Evolutionary conservation across 2,329 filamentous ascomycete genomes (phyloP).

Genomic region (Cladophialophora exuberans): DNA sequence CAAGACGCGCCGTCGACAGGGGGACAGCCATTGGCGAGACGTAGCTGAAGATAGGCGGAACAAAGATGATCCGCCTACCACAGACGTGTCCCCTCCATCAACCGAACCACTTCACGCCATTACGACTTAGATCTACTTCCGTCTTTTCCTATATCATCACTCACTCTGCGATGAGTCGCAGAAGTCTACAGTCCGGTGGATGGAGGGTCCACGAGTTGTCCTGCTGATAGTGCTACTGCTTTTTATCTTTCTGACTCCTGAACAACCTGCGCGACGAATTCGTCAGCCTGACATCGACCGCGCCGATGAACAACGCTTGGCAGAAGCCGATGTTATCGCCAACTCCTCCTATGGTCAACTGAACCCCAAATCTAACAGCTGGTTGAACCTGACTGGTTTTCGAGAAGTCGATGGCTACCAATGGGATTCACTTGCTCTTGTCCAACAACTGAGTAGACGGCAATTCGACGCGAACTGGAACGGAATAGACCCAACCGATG

Average conservation of each 20-base stretch:
- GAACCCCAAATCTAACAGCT: constrained; percentile 47
- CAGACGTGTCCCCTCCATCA: not conserved
- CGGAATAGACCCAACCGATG: constrained; percentile 45
- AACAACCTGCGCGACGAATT: constrained; percentile 34
- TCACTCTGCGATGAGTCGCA: constrained; percentile 24
- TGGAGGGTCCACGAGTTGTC: constrained; percentile 49
- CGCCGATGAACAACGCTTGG: constrained; percentile 52
- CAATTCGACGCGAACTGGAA: constrained; percentile 54
- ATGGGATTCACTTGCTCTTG: constrained; percentile 68
- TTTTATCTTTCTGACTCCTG: constrained; percentile 57
- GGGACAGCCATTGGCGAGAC: too few relatives aligned
- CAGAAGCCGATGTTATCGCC: constrained; percentile 28
- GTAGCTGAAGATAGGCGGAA: not conserved
- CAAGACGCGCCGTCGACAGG: not conserved
- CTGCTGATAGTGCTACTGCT: constrained; percentile 56
- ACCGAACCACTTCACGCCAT: not conserved
- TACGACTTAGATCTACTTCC: too few relatives aligned
- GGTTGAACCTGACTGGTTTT: constrained; percentile 77
- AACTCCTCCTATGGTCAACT: constrained; percentile 58
- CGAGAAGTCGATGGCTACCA: constrained; percentile 72
- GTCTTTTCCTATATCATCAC: constrained; percentile 8
- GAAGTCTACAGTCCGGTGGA: constrained; percentile 18
- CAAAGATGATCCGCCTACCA: not conserved
- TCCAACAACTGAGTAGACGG: constrained; percentile 44
- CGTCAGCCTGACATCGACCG: constrained; percentile 19